Percentiles rank a stretch among this genome's conserved stretches.
Evolutionary conservation across 106 monocot genomes (phyloP).

Genomic region (Amphibolis antarctica): DNA sequence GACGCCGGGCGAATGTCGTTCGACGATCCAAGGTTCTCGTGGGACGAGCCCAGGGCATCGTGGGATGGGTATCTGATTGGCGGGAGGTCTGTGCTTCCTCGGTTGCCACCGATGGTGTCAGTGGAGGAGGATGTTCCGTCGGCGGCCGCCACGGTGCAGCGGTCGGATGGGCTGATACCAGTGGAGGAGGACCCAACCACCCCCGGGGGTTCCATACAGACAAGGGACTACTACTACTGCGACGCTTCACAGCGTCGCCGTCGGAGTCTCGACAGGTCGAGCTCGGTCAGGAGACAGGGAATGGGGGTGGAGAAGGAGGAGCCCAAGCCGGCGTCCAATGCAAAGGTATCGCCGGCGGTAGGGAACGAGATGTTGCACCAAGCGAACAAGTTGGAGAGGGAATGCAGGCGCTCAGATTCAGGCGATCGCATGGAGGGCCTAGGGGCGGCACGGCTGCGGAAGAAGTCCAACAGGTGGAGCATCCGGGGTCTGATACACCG

Average conservation of each 20-base stretch:
- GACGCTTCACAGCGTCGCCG: slow-evolving; percentile 37
- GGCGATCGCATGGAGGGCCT: slow-evolving; percentile 51
- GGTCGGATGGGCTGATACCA: slow-evolving; percentile 75
- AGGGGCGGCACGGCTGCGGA: slow-evolving; percentile 26
- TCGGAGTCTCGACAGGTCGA: slow-evolving; percentile 64
- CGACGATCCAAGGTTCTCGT: slow-evolving; percentile 19
- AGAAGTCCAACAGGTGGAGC: slow-evolving; percentile 66
- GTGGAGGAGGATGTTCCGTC: slow-evolving; percentile 46
- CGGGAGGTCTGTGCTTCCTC: slow-evolving; percentile 21
- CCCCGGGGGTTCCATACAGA: slow-evolving; percentile 60
- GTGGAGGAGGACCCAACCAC: slow-evolving; percentile 56
- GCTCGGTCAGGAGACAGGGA: slow-evolving; percentile 31
- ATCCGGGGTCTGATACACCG: slow-evolving; percentile 70
- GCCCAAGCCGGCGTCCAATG: slow-evolving; percentile 15
- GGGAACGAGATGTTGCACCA: slow-evolving; percentile 40
- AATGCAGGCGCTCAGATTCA: slow-evolving; percentile 32
- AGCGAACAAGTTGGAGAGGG: slow-evolving; percentile 27
- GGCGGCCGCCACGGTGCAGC: slow-evolving; percentile 22
- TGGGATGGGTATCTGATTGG: slow-evolving; percentile 29
- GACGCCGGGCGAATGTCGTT: slow-evolving; percentile 20
- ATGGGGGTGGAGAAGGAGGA: slow-evolving; percentile 28
- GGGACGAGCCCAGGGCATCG: slow-evolving; percentile 27
- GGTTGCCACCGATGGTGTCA: slow-evolving; percentile 60
- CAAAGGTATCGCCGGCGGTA: slow-evolving; percentile 36
- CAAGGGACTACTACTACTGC: slow-evolving; percentile 74